Evolutionary conservation across 768 basidiomycete genomes (phyloP), one percentile per base, ranked within the genome.

Genomic region (Rhodotorula diobovata): DNA sequence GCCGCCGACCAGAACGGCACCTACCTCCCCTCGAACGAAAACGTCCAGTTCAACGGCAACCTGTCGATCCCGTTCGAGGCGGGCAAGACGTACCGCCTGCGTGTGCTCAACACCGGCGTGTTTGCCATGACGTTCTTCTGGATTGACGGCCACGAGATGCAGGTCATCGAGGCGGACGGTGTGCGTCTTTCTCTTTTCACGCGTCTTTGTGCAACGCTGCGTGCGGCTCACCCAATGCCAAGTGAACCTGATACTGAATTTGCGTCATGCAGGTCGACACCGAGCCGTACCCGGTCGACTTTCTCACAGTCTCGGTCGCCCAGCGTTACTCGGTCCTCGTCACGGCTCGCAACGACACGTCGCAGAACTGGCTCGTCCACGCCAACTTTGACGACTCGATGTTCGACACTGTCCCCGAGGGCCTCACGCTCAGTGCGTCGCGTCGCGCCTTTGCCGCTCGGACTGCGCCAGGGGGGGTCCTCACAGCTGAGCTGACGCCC

Each of bases 301-400:
- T 89, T 48, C 77, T 97, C 61, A 84, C 86, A 54, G 67, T 97
- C 67, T 84, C 91, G 23, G 92, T 89, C 41, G 93, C 93, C 0
- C 95, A 98, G 80, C 87, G 95, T 30, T 96, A 95, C 81, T 94
- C 93, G 0, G 83, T 99, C 51, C 87, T 97, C 43, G 91, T 99
- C 63, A 89, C 88, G 20, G 94, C 95, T 18, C 86, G 89, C 59
- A 94, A 94, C 80, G 90, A 93, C 73, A 89, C 88, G 0, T 82
- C 85, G 39, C 82, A 85, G 32, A 96, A 99, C 83, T 98, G 88
- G 88, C 87, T 86, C 61, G 87, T 99, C 68, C 90, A 93, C 78
- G 89, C 90, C 11, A 90, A 93, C 83, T 91, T 97, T 86, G 91
- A 94, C 64, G 57, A 21, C 32, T 51, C n/a, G 53, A 81, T 82